These are phyloP conservation scores for Melocanna baccifera DNA, from an alignment of 176 grass and related monocot genomes.

Conservation along the genomic window DNA sequence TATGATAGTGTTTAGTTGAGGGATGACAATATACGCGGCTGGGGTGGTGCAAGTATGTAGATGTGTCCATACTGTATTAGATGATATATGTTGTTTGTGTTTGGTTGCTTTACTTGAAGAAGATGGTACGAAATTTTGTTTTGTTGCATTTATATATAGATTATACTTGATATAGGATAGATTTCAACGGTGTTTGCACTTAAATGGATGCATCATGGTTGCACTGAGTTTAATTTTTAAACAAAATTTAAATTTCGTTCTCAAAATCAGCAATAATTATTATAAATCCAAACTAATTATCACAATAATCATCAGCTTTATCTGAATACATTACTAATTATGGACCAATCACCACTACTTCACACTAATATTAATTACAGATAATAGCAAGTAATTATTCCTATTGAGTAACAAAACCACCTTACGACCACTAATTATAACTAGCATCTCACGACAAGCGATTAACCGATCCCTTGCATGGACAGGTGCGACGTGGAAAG, in stretches of 20 bases:
- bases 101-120: too few species aligned
- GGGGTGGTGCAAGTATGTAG: too few species aligned
- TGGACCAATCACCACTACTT: background rate
- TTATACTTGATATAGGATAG: too few species aligned
- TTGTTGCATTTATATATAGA: too few species aligned
- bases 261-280: background rate
- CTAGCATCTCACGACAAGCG: background rate
- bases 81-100: too few species aligned
- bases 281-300: background rate
- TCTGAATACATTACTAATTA: background rate
- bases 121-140: too few species aligned
- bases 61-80: too few species aligned
- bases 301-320: background rate
- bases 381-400: background rate
- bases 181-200: too few species aligned
- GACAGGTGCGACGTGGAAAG: background rate
- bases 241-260: background rate
- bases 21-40: too few species aligned
- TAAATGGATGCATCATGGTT: background rate
- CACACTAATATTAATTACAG: background rate
- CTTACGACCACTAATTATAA: background rate
- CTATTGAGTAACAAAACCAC: slow-evolving; percentile 14
- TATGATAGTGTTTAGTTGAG: too few species aligned
- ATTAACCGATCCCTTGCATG: background rate
- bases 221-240: background rate